phyloP scores from a whole-genome alignment of 2,329 filamentous ascomycete genomes.

The Paramyrothecium sp. region DNA sequence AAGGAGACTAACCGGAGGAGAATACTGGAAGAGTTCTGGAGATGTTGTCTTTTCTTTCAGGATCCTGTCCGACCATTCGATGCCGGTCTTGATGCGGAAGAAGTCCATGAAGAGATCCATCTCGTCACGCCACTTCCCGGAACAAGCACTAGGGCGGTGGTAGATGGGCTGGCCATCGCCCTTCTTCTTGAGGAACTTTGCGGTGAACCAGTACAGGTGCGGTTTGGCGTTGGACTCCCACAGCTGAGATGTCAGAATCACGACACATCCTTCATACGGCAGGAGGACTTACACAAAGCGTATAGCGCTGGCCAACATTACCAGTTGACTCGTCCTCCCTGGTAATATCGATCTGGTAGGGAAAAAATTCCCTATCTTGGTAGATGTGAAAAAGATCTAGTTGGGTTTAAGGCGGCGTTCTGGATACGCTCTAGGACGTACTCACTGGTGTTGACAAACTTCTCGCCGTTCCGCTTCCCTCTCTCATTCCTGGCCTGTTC shows the following conservation, averaged over 20 bases:
- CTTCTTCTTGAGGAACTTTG: slow-evolving; percentile 45
- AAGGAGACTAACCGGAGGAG: slow-evolving; percentile 40
- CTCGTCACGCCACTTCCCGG: slow-evolving; percentile 40
- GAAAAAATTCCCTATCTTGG: slow-evolving; percentile 59
- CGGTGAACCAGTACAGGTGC: slow-evolving; percentile 59
- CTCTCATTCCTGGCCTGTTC: slow-evolving; percentile 32
- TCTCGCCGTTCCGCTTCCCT: slow-evolving; percentile 37
- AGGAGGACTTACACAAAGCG: slow-evolving; percentile 51
- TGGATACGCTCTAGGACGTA: slow-evolving; percentile 6
- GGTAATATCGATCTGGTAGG: slow-evolving; percentile 61
- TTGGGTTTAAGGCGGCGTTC: not conserved
- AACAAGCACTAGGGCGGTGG: slow-evolving; percentile 35
- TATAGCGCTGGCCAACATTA: slow-evolving; percentile 56
- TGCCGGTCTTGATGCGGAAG: slow-evolving; percentile 56
- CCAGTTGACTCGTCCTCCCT: slow-evolving; percentile 44
- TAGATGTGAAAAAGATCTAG: slow-evolving; percentile 65
- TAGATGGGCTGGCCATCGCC: slow-evolving; percentile 32
- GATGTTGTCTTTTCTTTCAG: slow-evolving; percentile 28
- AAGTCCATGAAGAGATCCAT: slow-evolving; percentile 52
- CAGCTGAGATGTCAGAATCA: slow-evolving; percentile 45
- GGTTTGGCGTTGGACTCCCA: slow-evolving; percentile 64
- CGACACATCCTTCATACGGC: not conserved
- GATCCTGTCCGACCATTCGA: slow-evolving; percentile 58
- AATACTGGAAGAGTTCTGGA: slow-evolving; percentile 38
- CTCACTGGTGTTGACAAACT: slow-evolving; percentile 50